Percentiles rank a stretch among this genome's conserved stretches.
Evolutionary conservation across 345 rosid species (phyloP).

Genomic region (Excoecaria agallocha): DNA sequence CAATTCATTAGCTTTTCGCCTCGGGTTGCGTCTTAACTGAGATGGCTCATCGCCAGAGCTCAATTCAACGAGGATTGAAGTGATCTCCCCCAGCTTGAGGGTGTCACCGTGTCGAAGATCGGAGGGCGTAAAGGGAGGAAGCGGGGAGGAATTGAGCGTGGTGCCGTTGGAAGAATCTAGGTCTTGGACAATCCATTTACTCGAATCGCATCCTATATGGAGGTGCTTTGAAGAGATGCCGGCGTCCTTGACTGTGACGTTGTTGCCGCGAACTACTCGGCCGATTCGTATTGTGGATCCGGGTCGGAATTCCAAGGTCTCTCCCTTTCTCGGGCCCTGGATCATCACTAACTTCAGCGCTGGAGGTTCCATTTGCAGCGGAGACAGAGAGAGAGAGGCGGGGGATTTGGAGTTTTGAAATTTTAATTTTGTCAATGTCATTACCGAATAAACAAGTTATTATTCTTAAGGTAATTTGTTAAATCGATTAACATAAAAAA

Average conservation of each 20-base stretch:
- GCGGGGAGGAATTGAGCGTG: conserved; percentile 37
- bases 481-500: too few species aligned
- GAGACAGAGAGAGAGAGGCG: too few species aligned
- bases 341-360: conserved; percentile 45
- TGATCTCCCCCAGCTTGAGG: conserved; percentile 74
- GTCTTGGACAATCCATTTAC: conserved; percentile 64
- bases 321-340: conserved; percentile 71
- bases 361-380: conserved; percentile 2
- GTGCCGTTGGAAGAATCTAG: conserved; percentile 90
- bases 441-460: too few species aligned
- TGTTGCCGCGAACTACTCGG: conserved; percentile 72
- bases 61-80: conserved; percentile 51
- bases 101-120: conserved; percentile 55
- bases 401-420: background rate
- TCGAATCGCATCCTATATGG: conserved; percentile 47
- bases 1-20: conserved; percentile 20
- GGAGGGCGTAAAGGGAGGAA: conserved; percentile 41
- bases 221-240: conserved; percentile 86
- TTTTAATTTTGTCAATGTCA: background rate
- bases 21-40: conserved; percentile 38
- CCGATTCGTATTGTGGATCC: conserved; percentile 58
- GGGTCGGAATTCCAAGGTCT: conserved; percentile 47
- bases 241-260: conserved; percentile 57
- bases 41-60: conserved; percentile 24
- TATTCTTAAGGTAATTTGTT: too few species aligned